These are phyloP conservation scores for Hyparrhenia diplandra DNA, from an alignment of 176 grass and related monocot species.

Conservation along the genomic window DNA sequence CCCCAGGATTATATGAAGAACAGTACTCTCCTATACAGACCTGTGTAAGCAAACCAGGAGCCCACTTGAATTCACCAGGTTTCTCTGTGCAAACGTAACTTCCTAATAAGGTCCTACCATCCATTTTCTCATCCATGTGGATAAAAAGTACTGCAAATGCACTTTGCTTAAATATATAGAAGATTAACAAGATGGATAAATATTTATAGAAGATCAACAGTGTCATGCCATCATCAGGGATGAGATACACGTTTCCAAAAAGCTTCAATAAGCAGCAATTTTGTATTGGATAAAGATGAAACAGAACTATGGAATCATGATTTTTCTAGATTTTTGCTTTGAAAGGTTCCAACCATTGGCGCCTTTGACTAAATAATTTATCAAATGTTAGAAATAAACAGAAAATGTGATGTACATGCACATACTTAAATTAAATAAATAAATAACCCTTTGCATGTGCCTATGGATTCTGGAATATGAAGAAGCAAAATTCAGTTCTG, in stretches of 20 bases:
- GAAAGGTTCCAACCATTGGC: not conserved
- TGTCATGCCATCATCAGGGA: not conserved
- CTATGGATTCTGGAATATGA: slow-evolving; percentile 3
- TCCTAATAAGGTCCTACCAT: slow-evolving; percentile 84
- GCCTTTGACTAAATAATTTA: slow-evolving; percentile 7
- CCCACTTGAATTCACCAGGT: slow-evolving; percentile 94
- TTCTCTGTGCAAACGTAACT: slow-evolving; percentile 84
- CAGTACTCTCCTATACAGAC: slow-evolving; percentile 34
- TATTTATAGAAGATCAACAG: not conserved
- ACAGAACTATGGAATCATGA: not conserved
- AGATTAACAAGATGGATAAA: slow-evolving; percentile 6
- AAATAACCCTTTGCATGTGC: not conserved
- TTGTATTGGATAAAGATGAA: not conserved
- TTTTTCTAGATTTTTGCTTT: not conserved
- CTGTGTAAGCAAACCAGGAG: slow-evolving; percentile 92
- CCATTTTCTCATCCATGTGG: slow-evolving; percentile 97
- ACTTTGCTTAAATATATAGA: slow-evolving; percentile 1
- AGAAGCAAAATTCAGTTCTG: slow-evolving; percentile 17
- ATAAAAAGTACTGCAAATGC: slow-evolving; percentile 71
- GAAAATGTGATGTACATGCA: not conserved
- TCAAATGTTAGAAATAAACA: not conserved
- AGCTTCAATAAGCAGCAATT: not conserved
- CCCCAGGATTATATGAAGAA: not conserved
- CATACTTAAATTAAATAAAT: not conserved
- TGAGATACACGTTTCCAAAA: not conserved